Evolutionary conservation across 306 rosid species (phyloP), one percentile per base, ranked within the genome.

Genomic region (Quercus glauca): DNA sequence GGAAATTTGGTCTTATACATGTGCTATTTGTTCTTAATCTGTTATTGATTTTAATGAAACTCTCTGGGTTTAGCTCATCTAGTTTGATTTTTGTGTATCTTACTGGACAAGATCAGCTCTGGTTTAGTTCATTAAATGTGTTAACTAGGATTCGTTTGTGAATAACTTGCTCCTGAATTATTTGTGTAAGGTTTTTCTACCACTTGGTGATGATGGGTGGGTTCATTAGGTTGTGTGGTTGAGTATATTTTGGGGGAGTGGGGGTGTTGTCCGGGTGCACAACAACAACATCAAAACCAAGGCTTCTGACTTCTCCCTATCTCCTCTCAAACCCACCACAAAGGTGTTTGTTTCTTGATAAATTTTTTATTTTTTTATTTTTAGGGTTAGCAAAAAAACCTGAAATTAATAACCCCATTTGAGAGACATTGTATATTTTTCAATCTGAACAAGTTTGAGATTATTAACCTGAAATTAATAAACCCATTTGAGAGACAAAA

Each of bases 281-380:
- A 31, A 26, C 31, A 28, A 28, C 31, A 28, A 28, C 29, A 28
- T 28, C 29, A 28, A 28, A 28, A 28, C 97, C 93, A 55, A 63
- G 29, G 29, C 29, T 28, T 28, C 29, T 28, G 29, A 28, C 29
- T 2, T 28, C 29, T 28, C 29, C 29, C 29, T 3, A 2, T 28
- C 29, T 28, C 29, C 29, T 28, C 29, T 28, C 29, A 28, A 28
- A 28, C 29, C 81, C 61, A 55, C 86, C 79, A 82, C 71, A 33
- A 94, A 92, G 97, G 98, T 91, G 35, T 65, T 55, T 53, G 49
- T 23, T 21, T 59, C 25, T 9, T 23, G 59, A 56, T 19, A 10
- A 2, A 28, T 2, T 28, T 71, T 28, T 17, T 31, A 13, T 26
- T 20, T 57, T 21, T 67, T 23, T 33, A 1, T 37, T 35, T 4